phyloP scores from a whole-genome alignment of 2,329 filamentous ascomycete genomes.

The Aspergillus brunneoviolaceus region DNA sequence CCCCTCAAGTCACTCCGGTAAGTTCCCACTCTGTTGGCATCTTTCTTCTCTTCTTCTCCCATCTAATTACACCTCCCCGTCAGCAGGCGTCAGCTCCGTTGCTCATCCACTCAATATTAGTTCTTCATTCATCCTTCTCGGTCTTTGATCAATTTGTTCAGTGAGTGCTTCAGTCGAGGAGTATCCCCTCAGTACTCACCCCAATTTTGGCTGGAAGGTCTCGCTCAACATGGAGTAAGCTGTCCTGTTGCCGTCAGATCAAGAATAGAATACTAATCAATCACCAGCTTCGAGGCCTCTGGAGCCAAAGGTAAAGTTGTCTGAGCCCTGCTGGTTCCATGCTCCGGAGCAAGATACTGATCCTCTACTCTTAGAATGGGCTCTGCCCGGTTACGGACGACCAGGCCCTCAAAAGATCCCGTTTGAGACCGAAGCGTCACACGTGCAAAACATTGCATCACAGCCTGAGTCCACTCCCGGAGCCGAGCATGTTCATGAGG shows the following conservation, averaged over 20 bases:
- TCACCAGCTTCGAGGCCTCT: conserved; percentile 21
- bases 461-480: background rate
- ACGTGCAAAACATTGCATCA: background rate
- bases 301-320: conserved; percentile 24
- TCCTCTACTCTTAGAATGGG: conserved; percentile 20
- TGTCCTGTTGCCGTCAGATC: background rate
- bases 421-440: background rate
- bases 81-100: background rate
- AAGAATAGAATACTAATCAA: conserved; percentile 1
- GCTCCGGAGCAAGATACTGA: background rate
- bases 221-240: conserved; percentile 17
- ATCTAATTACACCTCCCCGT: background rate
- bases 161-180: background rate
- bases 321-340: background rate
- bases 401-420: background rate
- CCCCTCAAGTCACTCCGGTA: background rate
- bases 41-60: background rate
- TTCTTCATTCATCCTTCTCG: background rate
- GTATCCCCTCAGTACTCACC: background rate
- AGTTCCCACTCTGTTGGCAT: background rate
- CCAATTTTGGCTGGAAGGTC: background rate
- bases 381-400: conserved; percentile 24
- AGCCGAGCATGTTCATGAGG: conserved; percentile 6
- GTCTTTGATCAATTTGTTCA: background rate
- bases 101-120: background rate